These are phyloP conservation scores for Protomyces pachydermus DNA, from an alignment of 1,139 yeast genomes.

Conservation along the genomic window DNA sequence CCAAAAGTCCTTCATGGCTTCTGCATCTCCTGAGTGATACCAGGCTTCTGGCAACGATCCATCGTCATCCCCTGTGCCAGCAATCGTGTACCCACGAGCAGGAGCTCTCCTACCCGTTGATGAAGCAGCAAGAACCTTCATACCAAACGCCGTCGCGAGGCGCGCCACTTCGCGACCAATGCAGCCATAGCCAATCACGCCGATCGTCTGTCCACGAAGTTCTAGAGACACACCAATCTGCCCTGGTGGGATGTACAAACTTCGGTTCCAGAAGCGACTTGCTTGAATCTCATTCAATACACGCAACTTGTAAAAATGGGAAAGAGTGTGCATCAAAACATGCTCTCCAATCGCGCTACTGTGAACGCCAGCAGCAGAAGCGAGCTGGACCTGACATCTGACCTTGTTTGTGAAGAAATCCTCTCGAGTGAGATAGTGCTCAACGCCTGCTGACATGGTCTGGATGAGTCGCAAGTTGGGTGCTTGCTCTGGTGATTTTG, in stretches of 20 bases:
- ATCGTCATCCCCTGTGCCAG: slow-evolving; percentile 33
- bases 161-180: slow-evolving; percentile 88
- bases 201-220: slow-evolving; percentile 37
- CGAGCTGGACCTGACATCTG: not conserved
- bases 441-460: slow-evolving; percentile 18
- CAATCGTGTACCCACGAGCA: slow-evolving; percentile 32
- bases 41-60: slow-evolving; percentile 48
- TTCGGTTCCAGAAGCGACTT: slow-evolving; percentile 7
- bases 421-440: not conserved
- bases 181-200: slow-evolving; percentile 83
- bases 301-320: slow-evolving; percentile 20
- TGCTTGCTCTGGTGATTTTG: slow-evolving; percentile 1
- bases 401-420: not conserved
- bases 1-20: slow-evolving; percentile 64
- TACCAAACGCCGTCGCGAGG: slow-evolving; percentile 80
- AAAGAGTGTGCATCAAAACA: slow-evolving; percentile 25
- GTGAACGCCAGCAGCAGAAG: slow-evolving; percentile 30
- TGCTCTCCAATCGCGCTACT: slow-evolving; percentile 29
- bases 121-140: slow-evolving; percentile 76
- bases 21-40: slow-evolving; percentile 48
- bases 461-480: slow-evolving; percentile 15
- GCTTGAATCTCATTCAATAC: slow-evolving; percentile 1
- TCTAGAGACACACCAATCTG: slow-evolving; percentile 5
- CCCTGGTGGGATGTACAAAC: slow-evolving; percentile 8
- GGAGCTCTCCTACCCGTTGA: slow-evolving; percentile 75